Conservation (phyloP, 805 yeast species). For the Danielozyma ontarioensis region DNA sequence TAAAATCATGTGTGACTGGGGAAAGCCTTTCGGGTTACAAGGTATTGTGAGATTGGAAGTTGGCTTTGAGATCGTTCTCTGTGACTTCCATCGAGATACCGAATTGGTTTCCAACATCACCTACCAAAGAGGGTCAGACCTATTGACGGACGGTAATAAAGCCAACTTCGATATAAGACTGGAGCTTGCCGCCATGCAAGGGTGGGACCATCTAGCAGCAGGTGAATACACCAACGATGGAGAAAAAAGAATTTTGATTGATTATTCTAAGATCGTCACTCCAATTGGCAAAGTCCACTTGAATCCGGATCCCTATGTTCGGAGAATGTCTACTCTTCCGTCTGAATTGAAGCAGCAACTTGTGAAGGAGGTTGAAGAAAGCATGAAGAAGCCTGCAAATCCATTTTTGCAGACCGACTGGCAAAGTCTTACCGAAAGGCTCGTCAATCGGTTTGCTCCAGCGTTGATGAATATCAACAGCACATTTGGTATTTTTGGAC, state of each 20-base stretch:
- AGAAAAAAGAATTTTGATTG: conserved; percentile 45
- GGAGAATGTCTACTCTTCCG: conserved; percentile 35
- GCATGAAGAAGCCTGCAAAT: conserved; percentile 24
- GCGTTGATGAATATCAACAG: conserved; percentile 36
- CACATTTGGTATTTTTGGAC: conserved; percentile 19
- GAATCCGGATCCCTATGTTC: conserved; percentile 42
- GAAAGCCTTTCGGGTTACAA: conserved; percentile 48
- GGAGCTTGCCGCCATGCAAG: conserved; percentile 20
- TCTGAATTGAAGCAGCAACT: conserved; percentile 28
- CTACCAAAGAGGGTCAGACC: conserved; percentile 6
- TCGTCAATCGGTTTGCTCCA: conserved; percentile 51
- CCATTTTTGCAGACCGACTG: conserved; percentile 49
- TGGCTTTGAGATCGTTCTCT: conserved; percentile 57
- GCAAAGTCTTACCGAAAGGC: conserved; percentile 46
- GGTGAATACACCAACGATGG: conserved; percentile 45
- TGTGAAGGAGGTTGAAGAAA: conserved; percentile 25
- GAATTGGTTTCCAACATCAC: conserved; percentile 44
- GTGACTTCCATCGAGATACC: conserved; percentile 50
- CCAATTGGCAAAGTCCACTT: conserved; percentile 48
- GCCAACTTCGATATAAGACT: not conserved
- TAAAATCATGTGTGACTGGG: conserved; percentile 51
- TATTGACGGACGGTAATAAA: not conserved
- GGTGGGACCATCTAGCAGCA: conserved; percentile 42
- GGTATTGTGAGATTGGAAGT: conserved; percentile 55
- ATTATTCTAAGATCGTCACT: conserved; percentile 49